A percentile compares a stretch with the other conserved stretches of the same genome.
Evolutionary conservation across 2,329 filamentous ascomycete species (phyloP).

Genomic region (Aschersonia sp.): DNA sequence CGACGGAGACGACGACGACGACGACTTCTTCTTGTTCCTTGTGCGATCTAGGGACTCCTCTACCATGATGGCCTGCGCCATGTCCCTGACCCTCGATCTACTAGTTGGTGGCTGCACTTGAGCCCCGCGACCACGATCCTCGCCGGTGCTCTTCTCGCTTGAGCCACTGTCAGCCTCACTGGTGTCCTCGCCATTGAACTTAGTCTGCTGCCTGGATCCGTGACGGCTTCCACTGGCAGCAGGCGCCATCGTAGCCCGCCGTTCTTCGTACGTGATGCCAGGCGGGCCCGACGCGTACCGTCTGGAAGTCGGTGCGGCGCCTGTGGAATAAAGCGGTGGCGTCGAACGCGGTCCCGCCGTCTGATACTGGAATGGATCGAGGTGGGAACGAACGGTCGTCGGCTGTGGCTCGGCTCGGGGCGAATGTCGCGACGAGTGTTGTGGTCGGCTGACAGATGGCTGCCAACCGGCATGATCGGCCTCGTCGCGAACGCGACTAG

Average conservation of each 20-base stretch:
- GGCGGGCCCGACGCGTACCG: conserved; percentile 21
- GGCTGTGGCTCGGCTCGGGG: conserved; percentile 18
- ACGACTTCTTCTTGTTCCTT: conserved; percentile 25
- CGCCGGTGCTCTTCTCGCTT: conserved; percentile 21
- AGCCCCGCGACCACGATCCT: conserved; percentile 20
- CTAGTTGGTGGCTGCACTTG: conserved; percentile 10
- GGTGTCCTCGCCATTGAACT: conserved; percentile 14
- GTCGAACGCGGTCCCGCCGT: conserved; percentile 25
- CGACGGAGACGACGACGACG: conserved; percentile 9
- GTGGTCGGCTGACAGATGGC: conserved; percentile 10
- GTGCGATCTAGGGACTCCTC: conserved; percentile 19
- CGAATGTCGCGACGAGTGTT: conserved; percentile 15
- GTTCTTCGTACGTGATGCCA: conserved; percentile 12
- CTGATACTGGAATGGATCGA: conserved; percentile 40
- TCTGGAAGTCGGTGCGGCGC: conserved; percentile 18
- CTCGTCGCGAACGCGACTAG: conserved; percentile 19
- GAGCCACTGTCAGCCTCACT: conserved; percentile 20
- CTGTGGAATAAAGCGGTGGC: conserved; percentile 13
- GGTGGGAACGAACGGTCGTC: conserved; percentile 10
- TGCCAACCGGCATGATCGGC: conserved; percentile 23
- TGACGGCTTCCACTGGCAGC: conserved; percentile 17
- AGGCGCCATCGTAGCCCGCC: conserved; percentile 12
- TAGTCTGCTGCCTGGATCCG: conserved; percentile 7
- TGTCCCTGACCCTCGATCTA: conserved; percentile 1
- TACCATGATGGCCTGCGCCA: conserved; percentile 22